A percentile compares a stretch with the other conserved stretches of the same genome.
Evolutionary conservation across 2,329 filamentous ascomycete species (phyloP).

Genomic region (Aspergillus latus): DNA sequence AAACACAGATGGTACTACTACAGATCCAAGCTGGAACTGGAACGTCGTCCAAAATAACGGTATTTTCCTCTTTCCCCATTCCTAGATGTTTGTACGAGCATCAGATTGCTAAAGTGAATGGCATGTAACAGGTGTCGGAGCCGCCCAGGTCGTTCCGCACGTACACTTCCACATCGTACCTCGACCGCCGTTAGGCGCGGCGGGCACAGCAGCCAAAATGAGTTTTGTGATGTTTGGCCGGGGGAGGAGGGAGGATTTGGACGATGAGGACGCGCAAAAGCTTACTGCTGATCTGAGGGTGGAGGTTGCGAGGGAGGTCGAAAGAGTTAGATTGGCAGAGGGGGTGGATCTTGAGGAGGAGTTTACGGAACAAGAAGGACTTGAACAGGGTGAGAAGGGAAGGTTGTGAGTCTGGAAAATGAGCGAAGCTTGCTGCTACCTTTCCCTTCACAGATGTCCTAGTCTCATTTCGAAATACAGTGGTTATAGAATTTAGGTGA

Average conservation of each 20-base stretch:
- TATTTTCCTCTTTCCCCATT: constrained; percentile 26
- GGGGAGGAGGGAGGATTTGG: constrained; percentile 48
- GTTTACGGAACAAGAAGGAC: background rate
- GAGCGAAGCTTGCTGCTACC: too few species aligned
- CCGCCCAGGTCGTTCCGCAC: constrained; percentile 89
- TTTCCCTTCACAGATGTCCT: too few species aligned
- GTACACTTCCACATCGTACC: constrained; percentile 96
- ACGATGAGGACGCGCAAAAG: constrained; percentile 46
- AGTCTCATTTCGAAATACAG: too few species aligned
- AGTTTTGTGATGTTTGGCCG: constrained; percentile 49
- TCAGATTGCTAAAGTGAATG: background rate
- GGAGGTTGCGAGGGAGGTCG: constrained; percentile 40
- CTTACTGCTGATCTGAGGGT: constrained; percentile 39
- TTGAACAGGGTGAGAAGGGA: background rate
- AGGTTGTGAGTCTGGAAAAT: constrained; percentile 16
- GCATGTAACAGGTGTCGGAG: constrained; percentile 61
- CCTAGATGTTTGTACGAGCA: background rate
- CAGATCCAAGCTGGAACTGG: constrained; percentile 84
- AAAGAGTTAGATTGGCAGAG: constrained; percentile 35
- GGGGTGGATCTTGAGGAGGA: constrained; percentile 37
- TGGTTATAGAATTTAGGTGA: too few species aligned
- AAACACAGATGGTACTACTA: background rate
- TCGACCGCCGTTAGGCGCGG: constrained; percentile 54
- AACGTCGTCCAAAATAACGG: constrained; percentile 97
- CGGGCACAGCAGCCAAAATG: constrained; percentile 21